These are phyloP conservation scores for Pichia pseudocactophila DNA, from an alignment of 805 yeast genomes.

Conservation along the genomic window DNA sequence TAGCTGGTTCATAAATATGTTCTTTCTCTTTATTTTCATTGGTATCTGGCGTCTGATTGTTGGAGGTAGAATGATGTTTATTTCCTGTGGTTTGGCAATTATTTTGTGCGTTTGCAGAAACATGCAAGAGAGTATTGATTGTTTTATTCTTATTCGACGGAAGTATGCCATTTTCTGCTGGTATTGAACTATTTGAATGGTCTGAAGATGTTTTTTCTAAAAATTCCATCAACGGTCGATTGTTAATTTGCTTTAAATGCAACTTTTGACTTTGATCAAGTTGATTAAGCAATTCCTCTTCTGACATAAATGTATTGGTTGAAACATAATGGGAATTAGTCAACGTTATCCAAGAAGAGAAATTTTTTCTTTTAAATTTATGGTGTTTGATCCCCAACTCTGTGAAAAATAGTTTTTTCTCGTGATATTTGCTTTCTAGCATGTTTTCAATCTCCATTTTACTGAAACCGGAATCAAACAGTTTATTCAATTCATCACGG, in stretches of 20 bases:
- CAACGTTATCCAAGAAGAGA: slow-evolving; percentile 13
- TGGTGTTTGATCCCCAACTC: slow-evolving; percentile 21
- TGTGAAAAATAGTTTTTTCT: slow-evolving; percentile 21
- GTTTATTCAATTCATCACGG: slow-evolving; percentile 18
- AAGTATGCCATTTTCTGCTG: background rate
- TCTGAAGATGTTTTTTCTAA: slow-evolving; percentile 8
- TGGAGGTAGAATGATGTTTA: too few species aligned
- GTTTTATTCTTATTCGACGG: too few species aligned
- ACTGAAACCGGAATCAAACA: slow-evolving; percentile 15
- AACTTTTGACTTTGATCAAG: background rate
- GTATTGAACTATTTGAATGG: slow-evolving; percentile 10
- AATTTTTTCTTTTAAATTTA: slow-evolving; percentile 24
- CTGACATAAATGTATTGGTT: slow-evolving; percentile 3
- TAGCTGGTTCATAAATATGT: too few species aligned
- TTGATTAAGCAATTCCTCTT: slow-evolving; percentile 4
- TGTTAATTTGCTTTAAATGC: slow-evolving; percentile 10
- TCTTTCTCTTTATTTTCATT: too few species aligned
- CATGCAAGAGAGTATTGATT: too few species aligned
- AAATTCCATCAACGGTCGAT: slow-evolving; percentile 13
- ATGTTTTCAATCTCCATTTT: slow-evolving; percentile 22
- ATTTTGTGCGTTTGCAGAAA: too few species aligned
- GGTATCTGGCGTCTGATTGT: too few species aligned
- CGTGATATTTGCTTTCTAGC: slow-evolving; percentile 23
- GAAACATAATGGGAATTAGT: slow-evolving; percentile 1
- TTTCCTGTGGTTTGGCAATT: background rate